Conservation (phyloP, 73 alveolate genomes). For the Urostyla sp. region DNA sequence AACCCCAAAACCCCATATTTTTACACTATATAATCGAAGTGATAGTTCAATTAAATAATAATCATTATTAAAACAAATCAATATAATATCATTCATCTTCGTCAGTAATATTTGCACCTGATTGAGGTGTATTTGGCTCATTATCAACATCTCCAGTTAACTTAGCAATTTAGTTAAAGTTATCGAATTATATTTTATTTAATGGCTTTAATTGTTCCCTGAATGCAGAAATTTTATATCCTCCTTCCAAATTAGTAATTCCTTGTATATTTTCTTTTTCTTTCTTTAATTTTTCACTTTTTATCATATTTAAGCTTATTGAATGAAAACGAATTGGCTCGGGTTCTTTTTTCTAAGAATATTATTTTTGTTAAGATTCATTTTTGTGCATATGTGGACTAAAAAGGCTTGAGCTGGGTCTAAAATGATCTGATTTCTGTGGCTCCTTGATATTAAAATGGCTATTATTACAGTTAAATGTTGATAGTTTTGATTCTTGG, state of each 20-base stretch:
- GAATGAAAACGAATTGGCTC: background rate
- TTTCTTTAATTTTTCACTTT: background rate
- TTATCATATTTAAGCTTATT: too few relatives aligned
- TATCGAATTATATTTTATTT: slow-evolving; percentile 44
- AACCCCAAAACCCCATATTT: background rate
- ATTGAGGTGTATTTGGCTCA: slow-evolving; percentile 47
- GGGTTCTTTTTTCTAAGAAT: background rate
- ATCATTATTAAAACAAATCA: background rate
- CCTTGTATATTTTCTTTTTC: background rate
- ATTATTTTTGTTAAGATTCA: background rate
- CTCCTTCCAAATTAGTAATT: background rate
- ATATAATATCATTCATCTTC: background rate
- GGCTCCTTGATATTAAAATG: too few relatives aligned
- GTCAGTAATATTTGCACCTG: background rate
- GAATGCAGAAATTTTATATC: too few relatives aligned
- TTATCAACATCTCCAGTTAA: slow-evolving; percentile 54
- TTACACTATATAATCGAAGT: background rate
- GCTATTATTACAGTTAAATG: too few relatives aligned
- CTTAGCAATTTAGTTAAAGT: slow-evolving; percentile 46
- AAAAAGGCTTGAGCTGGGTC: too few relatives aligned
- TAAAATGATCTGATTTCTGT: too few relatives aligned
- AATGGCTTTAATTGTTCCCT: slow-evolving; percentile 23
- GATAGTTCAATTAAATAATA: background rate
- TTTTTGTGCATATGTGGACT: background rate
- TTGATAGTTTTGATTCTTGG: too few relatives aligned